phyloP scores from a whole-genome alignment of 148 eudicot species.

The Rhododendron kiyosumense region DNA sequence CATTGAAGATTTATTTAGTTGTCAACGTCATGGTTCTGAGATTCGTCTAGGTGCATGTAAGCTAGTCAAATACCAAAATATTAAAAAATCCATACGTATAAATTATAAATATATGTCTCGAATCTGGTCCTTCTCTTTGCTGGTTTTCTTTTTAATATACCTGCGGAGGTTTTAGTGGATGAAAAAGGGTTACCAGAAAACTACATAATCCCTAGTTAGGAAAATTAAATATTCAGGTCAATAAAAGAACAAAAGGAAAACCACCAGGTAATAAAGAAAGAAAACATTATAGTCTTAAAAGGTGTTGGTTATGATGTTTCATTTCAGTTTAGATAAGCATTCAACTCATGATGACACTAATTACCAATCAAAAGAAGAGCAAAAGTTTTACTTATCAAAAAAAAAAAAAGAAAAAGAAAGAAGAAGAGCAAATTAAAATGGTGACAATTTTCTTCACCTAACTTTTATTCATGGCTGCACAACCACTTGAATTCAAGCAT shows the following conservation, averaged over 20 bases:
- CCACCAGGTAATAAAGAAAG: background rate
- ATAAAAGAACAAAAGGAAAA: background rate
- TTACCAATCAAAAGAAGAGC: too few species aligned
- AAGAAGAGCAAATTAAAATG: too few species aligned
- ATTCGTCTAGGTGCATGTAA: too few species aligned
- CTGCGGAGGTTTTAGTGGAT: background rate
- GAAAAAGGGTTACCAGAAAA: background rate
- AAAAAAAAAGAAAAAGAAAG: too few species aligned
- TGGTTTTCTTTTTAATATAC: background rate
- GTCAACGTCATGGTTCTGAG: too few species aligned
- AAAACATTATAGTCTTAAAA: background rate
- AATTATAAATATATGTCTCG: background rate
- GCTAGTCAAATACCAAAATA: too few species aligned
- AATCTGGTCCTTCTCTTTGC: background rate
- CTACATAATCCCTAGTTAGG: background rate
- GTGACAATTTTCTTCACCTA: too few species aligned
- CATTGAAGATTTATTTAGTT: too few species aligned
- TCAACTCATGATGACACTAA: background rate
- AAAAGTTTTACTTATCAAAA: too few species aligned
- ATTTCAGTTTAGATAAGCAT: background rate
- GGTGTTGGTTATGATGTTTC: background rate
- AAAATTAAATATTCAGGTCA: background rate
- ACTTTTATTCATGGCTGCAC: too few species aligned
- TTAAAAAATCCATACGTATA: too few species aligned
- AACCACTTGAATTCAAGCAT: too few species aligned